phyloP scores from a whole-genome alignment of 2,329 filamentous ascomycete species.

The Westerdykella ornata region DNA sequence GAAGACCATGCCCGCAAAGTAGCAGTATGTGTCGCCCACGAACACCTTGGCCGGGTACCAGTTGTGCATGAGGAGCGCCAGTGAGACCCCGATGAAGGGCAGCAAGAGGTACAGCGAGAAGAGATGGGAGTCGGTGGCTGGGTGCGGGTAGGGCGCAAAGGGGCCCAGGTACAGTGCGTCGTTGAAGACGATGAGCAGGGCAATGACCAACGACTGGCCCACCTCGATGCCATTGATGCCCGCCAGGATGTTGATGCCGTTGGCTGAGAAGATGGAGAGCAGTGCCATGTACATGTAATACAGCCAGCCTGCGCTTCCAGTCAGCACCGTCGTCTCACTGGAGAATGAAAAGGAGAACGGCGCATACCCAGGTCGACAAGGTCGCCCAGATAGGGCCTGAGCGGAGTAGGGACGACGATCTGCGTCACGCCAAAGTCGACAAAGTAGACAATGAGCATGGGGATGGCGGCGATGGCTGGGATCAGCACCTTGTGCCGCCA shows the following conservation, averaged over 20 bases:
- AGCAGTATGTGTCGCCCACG: conserved; percentile 98
- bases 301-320: conserved; percentile 36
- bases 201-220: conserved; percentile 86
- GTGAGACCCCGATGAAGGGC: conserved; percentile 87
- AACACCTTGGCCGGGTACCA: conserved; percentile 95
- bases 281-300: conserved; percentile 98
- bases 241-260: conserved; percentile 98
- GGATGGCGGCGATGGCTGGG: conserved; percentile 85
- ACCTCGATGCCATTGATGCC: conserved; percentile 99
- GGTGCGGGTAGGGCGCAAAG: conserved; percentile 73
- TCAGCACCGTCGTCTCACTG: conserved; percentile 15
- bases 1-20: conserved; percentile 98
- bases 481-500: conserved; percentile 99
- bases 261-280: conserved; percentile 94
- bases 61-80: conserved; percentile 82
- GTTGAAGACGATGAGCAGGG: conserved; percentile 74
- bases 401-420: conserved; percentile 79
- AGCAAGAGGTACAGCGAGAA: conserved; percentile 93
- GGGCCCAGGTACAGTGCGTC: conserved; percentile 75
- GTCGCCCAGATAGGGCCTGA: conserved; percentile 77
- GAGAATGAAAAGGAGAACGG: background rate
- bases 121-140: conserved; percentile 88
- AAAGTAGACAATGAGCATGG: conserved; percentile 93
- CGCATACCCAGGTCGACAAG: conserved; percentile 65
- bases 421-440: conserved; percentile 97